These are phyloP conservation scores for Pseudoneurospora amorphoporcata DNA, from an alignment of 495 filamentous ascomycete species.

Conservation along the genomic window DNA sequence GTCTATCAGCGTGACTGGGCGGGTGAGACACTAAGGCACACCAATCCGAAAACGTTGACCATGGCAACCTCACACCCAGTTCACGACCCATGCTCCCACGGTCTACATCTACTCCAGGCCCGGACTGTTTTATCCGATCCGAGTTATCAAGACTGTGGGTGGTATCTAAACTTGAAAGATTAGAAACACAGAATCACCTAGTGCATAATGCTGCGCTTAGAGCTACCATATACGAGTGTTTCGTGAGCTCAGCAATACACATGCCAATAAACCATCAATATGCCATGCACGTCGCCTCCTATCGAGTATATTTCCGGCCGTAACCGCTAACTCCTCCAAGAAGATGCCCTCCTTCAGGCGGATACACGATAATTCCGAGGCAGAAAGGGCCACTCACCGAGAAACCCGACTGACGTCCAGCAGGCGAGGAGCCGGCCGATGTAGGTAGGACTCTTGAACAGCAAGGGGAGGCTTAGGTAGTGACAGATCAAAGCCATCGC, in stretches of 20 bases:
- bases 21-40: slow-evolving; percentile 26
- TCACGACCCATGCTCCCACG: not conserved
- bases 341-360: not conserved
- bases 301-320: not conserved
- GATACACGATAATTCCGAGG: not conserved
- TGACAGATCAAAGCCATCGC: not conserved
- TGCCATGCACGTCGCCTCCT: not conserved
- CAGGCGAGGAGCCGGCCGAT: not conserved
- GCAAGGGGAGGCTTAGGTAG: not conserved
- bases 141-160: not conserved
- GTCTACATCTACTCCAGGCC: not conserved
- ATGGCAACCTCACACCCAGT: slow-evolving; percentile 5
- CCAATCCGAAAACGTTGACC: slow-evolving; percentile 7
- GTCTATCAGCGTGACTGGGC: slow-evolving; percentile 19
- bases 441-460: not conserved
- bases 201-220: not conserved
- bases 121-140: not conserved
- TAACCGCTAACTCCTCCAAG: not conserved
- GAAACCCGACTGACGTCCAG: not conserved
- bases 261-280: not conserved
- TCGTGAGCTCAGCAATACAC: not conserved
- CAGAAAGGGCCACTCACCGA: not conserved
- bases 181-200: not conserved
- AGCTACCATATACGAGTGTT: not conserved
- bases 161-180: not conserved